Base-by-base conservation (phyloP, 2,329 filamentous ascomycete species). In the Fusarium agapanthi region DNA sequence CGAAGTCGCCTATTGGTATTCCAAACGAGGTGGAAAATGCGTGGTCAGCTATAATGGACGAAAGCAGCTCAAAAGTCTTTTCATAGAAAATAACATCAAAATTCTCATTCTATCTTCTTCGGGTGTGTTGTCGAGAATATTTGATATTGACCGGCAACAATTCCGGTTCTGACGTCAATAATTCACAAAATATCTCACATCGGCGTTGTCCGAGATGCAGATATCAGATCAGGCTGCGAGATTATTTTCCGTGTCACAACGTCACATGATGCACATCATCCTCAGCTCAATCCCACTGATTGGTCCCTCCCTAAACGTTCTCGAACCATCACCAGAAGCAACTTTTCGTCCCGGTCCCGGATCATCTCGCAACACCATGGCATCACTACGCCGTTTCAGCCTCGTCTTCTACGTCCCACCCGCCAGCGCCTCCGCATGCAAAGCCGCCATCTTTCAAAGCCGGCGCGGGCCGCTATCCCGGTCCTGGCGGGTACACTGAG, bases 401-500 rank as follows among this genome's bases (percentile, higher is more conserved):
- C 84, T 90, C 43, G 79, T 88, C 61, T 90, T 90, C 76, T 84
- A 85, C 80, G 85, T 84, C 2, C 88, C 88, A 0, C 75, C 80
- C 1, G 30, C 81, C 11, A 80, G 80, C 26, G 80, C 87, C n/a
- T 81, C 81, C n/a, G 81, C 81, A 18, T 87, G 86, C 79, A 90
- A 90, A 78, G 64, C 80, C 0, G 88, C 88, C 66, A 82, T 90
- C n/a, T 73, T 89, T 90, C 77, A 82, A 82, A n/a, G 86, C 87
- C 22, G 88, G 88, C n/a, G 88, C 88, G 6, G 88, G 88, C 32
- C 81, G 84, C 16, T 88, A 86, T 62, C 85, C 86, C 1, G 82
- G 82, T 1, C 75, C 82, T 2, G 86, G 86, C n/a, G 84, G 84
- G 73, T 90, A 90, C 76, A 88, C 86, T 30, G 87, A 90, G 73